Evolutionary conservation across 2,329 filamentous ascomycete species (phyloP).

Genomic region (Penicillium oxalicum): DNA sequence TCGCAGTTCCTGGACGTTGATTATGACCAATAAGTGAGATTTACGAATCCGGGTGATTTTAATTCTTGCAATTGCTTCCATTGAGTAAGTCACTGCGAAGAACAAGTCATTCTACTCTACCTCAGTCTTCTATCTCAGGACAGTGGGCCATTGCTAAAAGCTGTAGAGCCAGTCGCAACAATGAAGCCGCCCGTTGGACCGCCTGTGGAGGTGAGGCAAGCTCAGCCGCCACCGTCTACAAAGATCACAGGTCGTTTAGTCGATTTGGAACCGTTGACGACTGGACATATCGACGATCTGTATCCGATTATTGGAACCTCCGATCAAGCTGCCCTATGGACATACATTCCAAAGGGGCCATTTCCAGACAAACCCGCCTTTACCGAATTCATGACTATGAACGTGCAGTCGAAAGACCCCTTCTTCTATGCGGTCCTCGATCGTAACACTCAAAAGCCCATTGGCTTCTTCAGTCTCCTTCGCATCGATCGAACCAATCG

Average conservation of each 20-base stretch:
- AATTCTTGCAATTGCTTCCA: too few species aligned
- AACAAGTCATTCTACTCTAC: too few species aligned
- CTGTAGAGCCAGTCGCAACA: not conserved
- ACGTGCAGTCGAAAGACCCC: conserved; percentile 24
- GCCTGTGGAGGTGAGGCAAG: conserved; percentile 5
- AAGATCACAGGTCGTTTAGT: conserved; percentile 12
- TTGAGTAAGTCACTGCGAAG: too few species aligned
- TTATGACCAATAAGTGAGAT: too few species aligned
- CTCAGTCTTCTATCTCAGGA: too few species aligned
- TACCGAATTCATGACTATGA: conserved; percentile 18
- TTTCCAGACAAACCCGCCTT: conserved; percentile 26
- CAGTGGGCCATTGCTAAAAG: too few species aligned
- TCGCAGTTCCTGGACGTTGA: too few species aligned
- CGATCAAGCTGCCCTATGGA: conserved; percentile 27
- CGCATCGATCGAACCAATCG: conserved; percentile 46
- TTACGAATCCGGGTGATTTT: too few species aligned
- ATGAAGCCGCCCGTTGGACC: conserved; percentile 8
- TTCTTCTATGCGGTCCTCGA: conserved; percentile 42
- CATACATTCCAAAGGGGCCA: conserved; percentile 33
- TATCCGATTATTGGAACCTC: conserved; percentile 15
- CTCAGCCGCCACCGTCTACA: conserved; percentile 6
- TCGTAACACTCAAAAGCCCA: conserved; percentile 5
- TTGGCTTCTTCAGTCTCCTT: conserved; percentile 29
- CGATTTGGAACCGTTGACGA: conserved; percentile 16
- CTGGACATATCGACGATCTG: conserved; percentile 17